Evolutionary conservation across 495 filamentous ascomycete genomes (phyloP), one percentile per base, ranked within the genome.

Genomic region (Podospora conica): DNA sequence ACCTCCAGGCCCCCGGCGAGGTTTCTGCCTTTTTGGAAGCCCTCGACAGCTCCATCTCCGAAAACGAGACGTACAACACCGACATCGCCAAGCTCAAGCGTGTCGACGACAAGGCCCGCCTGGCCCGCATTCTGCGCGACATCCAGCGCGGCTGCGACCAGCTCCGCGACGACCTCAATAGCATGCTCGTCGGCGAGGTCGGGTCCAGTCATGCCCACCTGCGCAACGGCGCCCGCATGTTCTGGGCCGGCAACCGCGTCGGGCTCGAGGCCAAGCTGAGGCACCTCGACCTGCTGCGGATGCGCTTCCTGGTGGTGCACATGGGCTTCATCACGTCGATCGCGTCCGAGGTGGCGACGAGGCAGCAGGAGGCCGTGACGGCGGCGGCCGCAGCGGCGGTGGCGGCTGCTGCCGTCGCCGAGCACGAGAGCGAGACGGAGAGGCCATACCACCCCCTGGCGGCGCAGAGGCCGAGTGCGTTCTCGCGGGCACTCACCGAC

Each of bases 241-340:
- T 83, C 11, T 86, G 83, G 83, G 82, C 81, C 2, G 68, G 65
- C 55, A 78, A 80, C 60, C 77, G 79, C 28, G 65, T 55, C 55
- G 73, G 75, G 53, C 70, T 86, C 40, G 80, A 84, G 74, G 78
- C 83, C 29, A 76, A 78, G 63, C 80, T 83, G 65, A 86, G 82
- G 22, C 83, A 81, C 7, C 77, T 90, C 71, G 87, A 91, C 66
- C 76, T 83, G 66, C 77, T 84, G 53, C 79, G 82, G 66, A 88
- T 83, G 74, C 85, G 86, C 28, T 86, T 83, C 67, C 69, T 86
- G 11, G 80, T 84, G 15, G 75, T 85, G 69, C 80, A 86, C 71
- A 76, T 85, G 82, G 75, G 84, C 63, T 72, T 85, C 67, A 76
- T 85, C 63, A 73, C 85, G 29, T 69, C 80, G 31, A 74, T 74